Conservation (phyloP, 2,329 filamentous ascomycete species). For the Monosporascus ibericus region DNA sequence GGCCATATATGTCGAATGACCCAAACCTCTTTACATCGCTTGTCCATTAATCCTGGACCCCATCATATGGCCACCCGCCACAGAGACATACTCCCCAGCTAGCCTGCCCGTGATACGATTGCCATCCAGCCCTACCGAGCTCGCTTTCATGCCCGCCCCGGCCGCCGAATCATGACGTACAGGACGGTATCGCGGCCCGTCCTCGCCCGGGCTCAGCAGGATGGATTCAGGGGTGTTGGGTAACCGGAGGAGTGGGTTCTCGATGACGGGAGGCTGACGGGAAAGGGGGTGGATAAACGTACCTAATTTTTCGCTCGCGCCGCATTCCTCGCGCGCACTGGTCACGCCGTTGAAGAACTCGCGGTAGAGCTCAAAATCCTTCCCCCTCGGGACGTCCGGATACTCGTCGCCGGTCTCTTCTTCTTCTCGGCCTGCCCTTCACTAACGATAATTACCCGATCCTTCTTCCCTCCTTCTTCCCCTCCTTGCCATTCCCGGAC, state of each 20-base stretch:
- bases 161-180: too few species aligned
- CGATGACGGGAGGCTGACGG: neutral
- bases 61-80: too few species aligned
- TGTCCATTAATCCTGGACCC: too few species aligned
- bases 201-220: neutral
- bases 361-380: slow-evolving; percentile 12
- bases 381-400: slow-evolving; percentile 13
- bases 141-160: too few species aligned
- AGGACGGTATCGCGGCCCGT: slow-evolving; percentile 5
- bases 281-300: slow-evolving; percentile 1
- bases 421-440: neutral
- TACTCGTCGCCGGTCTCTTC: neutral
- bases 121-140: too few species aligned
- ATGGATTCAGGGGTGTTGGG: too few species aligned
- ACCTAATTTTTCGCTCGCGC: slow-evolving; percentile 20
- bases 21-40: too few species aligned
- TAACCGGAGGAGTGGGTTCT: too few species aligned
- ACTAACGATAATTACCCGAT: neutral
- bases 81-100: too few species aligned
- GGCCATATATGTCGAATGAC: too few species aligned
- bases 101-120: too few species aligned
- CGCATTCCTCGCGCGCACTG: slow-evolving; percentile 17
- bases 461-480: slow-evolving; percentile 1
- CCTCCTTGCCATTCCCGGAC: neutral
- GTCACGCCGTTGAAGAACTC: slow-evolving; percentile 16